Percentiles rank a stretch among this genome's conserved stretches.
Conservation (phyloP, 2,329 filamentous ascomycete genomes). For the Sordariomycetes sp. region DNA sequence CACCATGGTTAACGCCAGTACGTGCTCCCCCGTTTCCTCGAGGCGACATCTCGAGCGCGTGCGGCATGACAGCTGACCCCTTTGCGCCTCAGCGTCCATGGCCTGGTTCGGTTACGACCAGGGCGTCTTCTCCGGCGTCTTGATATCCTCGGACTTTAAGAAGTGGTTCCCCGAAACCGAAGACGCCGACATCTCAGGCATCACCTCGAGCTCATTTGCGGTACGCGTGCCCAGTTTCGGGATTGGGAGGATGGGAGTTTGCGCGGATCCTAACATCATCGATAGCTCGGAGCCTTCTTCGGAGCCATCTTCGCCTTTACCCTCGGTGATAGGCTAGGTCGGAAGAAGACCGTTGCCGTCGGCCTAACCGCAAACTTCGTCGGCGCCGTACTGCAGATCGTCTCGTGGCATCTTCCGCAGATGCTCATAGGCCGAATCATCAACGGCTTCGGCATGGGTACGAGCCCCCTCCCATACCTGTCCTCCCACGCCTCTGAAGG, state of each 20-base stretch:
- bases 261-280: not conserved
- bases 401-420: slow-evolving; percentile 24
- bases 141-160: slow-evolving; percentile 28
- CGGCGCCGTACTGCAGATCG: slow-evolving; percentile 21
- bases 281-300: slow-evolving; percentile 20
- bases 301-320: slow-evolving; percentile 18
- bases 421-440: slow-evolving; percentile 28
- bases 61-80: not conserved
- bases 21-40: not conserved
- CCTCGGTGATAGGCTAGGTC: slow-evolving; percentile 20
- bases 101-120: slow-evolving; percentile 23
- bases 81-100: slow-evolving; percentile 11
- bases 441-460: slow-evolving; percentile 26
- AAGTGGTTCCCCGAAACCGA: slow-evolving; percentile 22
- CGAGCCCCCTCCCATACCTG: not conserved
- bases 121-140: slow-evolving; percentile 30
- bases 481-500: not conserved
- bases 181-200: slow-evolving; percentile 28
- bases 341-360: slow-evolving; percentile 18
- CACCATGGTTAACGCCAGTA: slow-evolving; percentile 15
- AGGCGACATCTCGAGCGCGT: not conserved
- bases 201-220: slow-evolving; percentile 31
- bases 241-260: not conserved
- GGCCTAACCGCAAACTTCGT: slow-evolving; percentile 20
- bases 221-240: slow-evolving; percentile 11